These are phyloP conservation scores for Citrullus amarus DNA, from an alignment of 306 rosid genomes.

Conservation along the genomic window DNA sequence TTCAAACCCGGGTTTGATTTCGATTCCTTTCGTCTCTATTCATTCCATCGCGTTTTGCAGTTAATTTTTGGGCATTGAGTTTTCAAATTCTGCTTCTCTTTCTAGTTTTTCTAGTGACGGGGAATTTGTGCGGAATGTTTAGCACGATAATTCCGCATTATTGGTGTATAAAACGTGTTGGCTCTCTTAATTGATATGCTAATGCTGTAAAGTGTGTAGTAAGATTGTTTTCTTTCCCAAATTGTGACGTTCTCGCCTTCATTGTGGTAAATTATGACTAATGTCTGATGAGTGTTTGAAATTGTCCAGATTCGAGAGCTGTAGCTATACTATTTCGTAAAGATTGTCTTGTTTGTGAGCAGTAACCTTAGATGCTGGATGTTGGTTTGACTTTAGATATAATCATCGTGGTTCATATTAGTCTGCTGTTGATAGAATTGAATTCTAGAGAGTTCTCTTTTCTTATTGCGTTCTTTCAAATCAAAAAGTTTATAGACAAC, in stretches of 20 bases:
- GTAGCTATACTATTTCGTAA: not conserved
- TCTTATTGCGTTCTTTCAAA: not conserved
- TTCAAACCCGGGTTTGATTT: slow-evolving; percentile 38
- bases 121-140: not conserved
- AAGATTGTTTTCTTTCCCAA: not conserved
- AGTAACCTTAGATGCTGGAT: not conserved
- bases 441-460: not conserved
- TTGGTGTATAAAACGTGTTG: not conserved
- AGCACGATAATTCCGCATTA: not conserved
- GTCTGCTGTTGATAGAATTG: not conserved
- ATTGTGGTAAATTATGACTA: not conserved
- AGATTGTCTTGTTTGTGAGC: not conserved
- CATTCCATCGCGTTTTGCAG: not conserved
- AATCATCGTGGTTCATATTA: not conserved
- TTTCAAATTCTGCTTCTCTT: slow-evolving; percentile 21
- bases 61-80: not conserved
- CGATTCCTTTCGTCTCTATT: not conserved
- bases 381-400: not conserved
- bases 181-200: not conserved
- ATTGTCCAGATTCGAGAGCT: not conserved
- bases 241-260: not conserved
- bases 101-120: not conserved
- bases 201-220: not conserved
- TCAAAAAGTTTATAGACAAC: not conserved
- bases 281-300: not conserved